phyloP scores from a whole-genome alignment of 2,329 filamentous ascomycete genomes.

The Hypoxylon sp. region DNA sequence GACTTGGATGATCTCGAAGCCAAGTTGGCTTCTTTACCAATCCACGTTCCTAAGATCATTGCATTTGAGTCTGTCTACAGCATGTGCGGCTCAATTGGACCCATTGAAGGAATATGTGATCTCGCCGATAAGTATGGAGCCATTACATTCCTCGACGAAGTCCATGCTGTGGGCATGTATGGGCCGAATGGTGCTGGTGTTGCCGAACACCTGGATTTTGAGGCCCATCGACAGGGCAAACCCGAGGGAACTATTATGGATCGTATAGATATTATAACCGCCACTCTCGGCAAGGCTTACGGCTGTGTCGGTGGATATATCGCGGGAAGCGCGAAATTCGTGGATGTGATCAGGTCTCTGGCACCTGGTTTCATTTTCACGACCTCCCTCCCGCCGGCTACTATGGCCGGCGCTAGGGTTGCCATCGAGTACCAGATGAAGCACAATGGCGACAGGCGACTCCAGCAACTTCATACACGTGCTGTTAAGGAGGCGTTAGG shows the following conservation, averaged over 20 bases:
- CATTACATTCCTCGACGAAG: slow-evolving; percentile 97
- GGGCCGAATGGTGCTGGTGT: slow-evolving; percentile 95
- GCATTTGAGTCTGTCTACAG: slow-evolving; percentile 99
- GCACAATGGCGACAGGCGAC: slow-evolving; percentile 85
- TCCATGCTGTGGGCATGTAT: slow-evolving; percentile 99
- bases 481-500: slow-evolving; percentile 89
- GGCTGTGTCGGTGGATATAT: slow-evolving; percentile 99
- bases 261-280: slow-evolving; percentile 96
- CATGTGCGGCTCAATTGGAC: slow-evolving; percentile 98
- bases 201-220: slow-evolving; percentile 96
- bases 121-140: slow-evolving; percentile 97
- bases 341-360: slow-evolving; percentile 93
- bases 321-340: slow-evolving; percentile 85
- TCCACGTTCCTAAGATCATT: slow-evolving; percentile 94
- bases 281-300: slow-evolving; percentile 96
- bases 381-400: slow-evolving; percentile 93
- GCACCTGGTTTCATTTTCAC: slow-evolving; percentile 99
- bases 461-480: slow-evolving; percentile 96
- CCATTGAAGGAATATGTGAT: slow-evolving; percentile 96
- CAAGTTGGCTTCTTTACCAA: slow-evolving; percentile 88
- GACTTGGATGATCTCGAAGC: slow-evolving; percentile 92
- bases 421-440: slow-evolving; percentile 95
- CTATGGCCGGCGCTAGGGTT: slow-evolving; percentile 92
- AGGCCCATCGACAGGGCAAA: slow-evolving; percentile 81
- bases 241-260: slow-evolving; percentile 91